These are phyloP conservation scores for Talaromyces verruculosus DNA, from an alignment of 2,329 filamentous ascomycete genomes.

Conservation along the genomic window DNA sequence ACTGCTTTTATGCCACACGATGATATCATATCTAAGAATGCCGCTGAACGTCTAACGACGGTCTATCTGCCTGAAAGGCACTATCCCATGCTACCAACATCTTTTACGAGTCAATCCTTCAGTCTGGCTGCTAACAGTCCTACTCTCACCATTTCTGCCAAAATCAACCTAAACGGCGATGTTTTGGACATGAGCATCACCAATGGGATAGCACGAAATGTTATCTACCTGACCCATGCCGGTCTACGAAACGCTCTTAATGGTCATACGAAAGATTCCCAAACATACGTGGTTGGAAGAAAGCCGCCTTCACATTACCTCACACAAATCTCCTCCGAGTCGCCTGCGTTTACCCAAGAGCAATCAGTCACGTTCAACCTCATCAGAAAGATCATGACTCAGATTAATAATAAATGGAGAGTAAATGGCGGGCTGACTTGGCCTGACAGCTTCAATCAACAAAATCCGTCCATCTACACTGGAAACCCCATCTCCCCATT, in stretches of 20 bases:
- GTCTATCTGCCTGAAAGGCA: conserved; percentile 55
- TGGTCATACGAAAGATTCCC: conserved; percentile 28
- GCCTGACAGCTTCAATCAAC: conserved; percentile 19
- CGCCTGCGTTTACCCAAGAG: conserved; percentile 31
- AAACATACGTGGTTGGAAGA: conserved; percentile 35
- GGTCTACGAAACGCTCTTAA: conserved; percentile 42
- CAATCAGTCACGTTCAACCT: conserved; percentile 38
- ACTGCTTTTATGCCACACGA: conserved; percentile 59
- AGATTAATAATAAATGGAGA: conserved; percentile 37
- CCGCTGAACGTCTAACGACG: conserved; percentile 54
- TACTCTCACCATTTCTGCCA: conserved; percentile 61
- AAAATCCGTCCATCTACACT: conserved; percentile 11
- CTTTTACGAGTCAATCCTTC: conserved; percentile 52
- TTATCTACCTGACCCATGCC: conserved; percentile 53
- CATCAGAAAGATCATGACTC: conserved; percentile 41
- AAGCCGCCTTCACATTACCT: conserved; percentile 28
- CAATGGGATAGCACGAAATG: conserved; percentile 56
- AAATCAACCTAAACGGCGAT: conserved; percentile 52
- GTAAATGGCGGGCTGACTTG: conserved; percentile 44
- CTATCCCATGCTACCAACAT: conserved; percentile 58
- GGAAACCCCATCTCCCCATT: conserved; percentile 13
- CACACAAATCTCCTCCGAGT: conserved; percentile 22
- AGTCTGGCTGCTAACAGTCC: conserved; percentile 56
- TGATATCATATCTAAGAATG: conserved; percentile 55
- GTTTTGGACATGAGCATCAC: conserved; percentile 56